Conservation (phyloP, 2,329 filamentous ascomycete species). For the Kalmusia sp. region DNA sequence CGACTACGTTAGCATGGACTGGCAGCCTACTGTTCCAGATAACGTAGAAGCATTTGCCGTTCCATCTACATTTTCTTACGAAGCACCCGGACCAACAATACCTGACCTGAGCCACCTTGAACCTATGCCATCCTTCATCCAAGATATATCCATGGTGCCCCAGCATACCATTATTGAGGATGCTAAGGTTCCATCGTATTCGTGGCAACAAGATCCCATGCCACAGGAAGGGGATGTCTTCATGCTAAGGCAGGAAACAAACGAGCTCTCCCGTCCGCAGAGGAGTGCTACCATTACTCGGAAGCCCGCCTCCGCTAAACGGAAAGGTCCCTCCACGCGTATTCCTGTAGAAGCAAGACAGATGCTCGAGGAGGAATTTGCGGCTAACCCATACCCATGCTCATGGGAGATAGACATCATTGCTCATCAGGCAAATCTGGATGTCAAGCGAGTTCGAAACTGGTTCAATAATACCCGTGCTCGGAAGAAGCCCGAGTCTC, state of each 20-base stretch:
- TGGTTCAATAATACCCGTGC: slow-evolving; percentile 47
- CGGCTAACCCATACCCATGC: slow-evolving; percentile 43
- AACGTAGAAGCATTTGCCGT: background rate
- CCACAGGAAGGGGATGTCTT: slow-evolving; percentile 7
- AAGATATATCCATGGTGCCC: background rate
- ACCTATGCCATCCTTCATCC: background rate
- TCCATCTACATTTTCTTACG: background rate
- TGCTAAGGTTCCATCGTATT: background rate
- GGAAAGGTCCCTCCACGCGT: slow-evolving; percentile 38
- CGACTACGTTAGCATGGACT: slow-evolving; percentile 32
- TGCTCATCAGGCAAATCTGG: slow-evolving; percentile 44
- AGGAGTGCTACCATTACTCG: slow-evolving; percentile 18
- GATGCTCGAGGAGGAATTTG: slow-evolving; percentile 45
- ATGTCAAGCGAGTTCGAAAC: slow-evolving; percentile 43
- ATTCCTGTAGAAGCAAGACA: slow-evolving; percentile 40
- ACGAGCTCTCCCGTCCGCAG: background rate
- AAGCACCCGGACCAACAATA: background rate
- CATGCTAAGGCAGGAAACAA: background rate
- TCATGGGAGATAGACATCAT: slow-evolving; percentile 46
- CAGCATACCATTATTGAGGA: background rate
- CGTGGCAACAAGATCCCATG: slow-evolving; percentile 4
- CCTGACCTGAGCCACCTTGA: background rate
- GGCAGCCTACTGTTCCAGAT: slow-evolving; percentile 21
- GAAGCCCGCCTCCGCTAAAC: slow-evolving; percentile 43
- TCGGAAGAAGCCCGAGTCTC: slow-evolving; percentile 31